Percentiles rank a stretch among this genome's conserved stretches.
These are phyloP conservation scores for Silene latifolia DNA, from an alignment of 148 eudicot species.

Conservation along the genomic window DNA sequence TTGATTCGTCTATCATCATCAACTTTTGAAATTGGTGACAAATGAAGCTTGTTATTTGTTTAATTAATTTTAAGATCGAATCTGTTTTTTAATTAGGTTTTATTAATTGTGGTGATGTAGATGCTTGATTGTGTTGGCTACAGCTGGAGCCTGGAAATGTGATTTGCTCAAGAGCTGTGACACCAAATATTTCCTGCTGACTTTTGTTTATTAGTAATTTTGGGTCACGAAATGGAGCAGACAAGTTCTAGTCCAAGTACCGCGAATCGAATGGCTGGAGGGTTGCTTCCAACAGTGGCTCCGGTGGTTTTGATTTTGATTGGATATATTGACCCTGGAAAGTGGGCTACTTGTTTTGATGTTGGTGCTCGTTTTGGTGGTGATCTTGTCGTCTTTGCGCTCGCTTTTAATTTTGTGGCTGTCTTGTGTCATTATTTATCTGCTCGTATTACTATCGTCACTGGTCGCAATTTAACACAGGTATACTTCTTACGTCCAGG, in stretches of 20 bases:
- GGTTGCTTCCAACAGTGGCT: constrained; percentile 47
- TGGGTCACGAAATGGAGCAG: constrained; percentile 35
- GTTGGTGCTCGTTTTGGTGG: constrained; percentile 83
- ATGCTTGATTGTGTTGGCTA: neutral
- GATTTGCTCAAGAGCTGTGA: neutral
- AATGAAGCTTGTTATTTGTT: too few species aligned
- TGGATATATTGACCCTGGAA: constrained; percentile 87
- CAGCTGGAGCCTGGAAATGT: constrained; percentile 12
- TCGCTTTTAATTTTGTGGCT: constrained; percentile 60
- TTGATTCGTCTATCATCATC: neutral
- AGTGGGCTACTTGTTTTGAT: constrained; percentile 78
- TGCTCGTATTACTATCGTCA: constrained; percentile 57
- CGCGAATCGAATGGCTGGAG: constrained; percentile 14
- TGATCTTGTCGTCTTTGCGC: constrained; percentile 49
- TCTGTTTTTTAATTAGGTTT: neutral
- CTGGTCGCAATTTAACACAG: constrained; percentile 85
- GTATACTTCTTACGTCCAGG: constrained; percentile 25
- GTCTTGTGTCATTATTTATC: constrained; percentile 78
- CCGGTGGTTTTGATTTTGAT: constrained; percentile 64
- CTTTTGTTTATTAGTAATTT: neutral
- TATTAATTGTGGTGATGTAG: neutral
- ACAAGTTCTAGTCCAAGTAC: constrained; percentile 23
- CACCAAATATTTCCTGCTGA: neutral
- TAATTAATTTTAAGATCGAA: neutral
- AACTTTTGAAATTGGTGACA: too few species aligned